Evolutionary conservation across 345 rosid genomes (phyloP).

Genomic region (Eucalyptus polybractea): DNA sequence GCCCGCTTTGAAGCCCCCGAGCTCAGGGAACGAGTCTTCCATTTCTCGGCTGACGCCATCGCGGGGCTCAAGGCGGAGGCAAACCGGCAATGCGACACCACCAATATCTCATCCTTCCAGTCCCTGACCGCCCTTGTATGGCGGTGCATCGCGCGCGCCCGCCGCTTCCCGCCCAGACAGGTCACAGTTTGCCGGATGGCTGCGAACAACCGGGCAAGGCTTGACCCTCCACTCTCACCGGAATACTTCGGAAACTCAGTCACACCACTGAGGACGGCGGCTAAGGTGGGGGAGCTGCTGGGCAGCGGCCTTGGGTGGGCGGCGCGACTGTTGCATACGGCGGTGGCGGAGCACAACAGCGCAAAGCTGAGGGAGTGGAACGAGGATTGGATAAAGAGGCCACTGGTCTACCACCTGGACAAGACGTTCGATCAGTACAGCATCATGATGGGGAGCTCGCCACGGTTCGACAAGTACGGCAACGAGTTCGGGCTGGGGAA

Average conservation of each 20-base stretch:
- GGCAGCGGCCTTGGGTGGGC: slow-evolving; percentile 23
- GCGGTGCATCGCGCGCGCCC: slow-evolving; percentile 40
- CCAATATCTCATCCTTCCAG: slow-evolving; percentile 60
- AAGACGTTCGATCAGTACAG: slow-evolving; percentile 33
- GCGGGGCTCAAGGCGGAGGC: slow-evolving; percentile 36
- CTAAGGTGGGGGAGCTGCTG: slow-evolving; percentile 44
- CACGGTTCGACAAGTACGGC: slow-evolving; percentile 70
- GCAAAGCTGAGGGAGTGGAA: slow-evolving; percentile 15
- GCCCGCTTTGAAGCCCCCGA: slow-evolving; percentile 23
- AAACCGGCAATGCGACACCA: slow-evolving; percentile 26
- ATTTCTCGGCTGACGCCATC: slow-evolving; percentile 43
- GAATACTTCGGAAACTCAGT: slow-evolving; percentile 59
- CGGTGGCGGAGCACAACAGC: slow-evolving; percentile 28
- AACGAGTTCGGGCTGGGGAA: slow-evolving; percentile 77
- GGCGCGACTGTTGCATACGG: neutral
- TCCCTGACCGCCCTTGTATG: slow-evolving; percentile 50
- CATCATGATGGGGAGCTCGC: slow-evolving; percentile 80
- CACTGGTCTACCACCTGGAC: slow-evolving; percentile 19
- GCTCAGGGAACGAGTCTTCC: slow-evolving; percentile 47
- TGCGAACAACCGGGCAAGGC: slow-evolving; percentile 33
- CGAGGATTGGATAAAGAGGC: slow-evolving; percentile 39
- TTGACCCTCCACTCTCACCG: slow-evolving; percentile 26
- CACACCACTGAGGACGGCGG: slow-evolving; percentile 12
- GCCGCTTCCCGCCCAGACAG: slow-evolving; percentile 15
- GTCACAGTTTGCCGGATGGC: slow-evolving; percentile 35